Evolutionary conservation across 768 basidiomycete genomes (phyloP), one percentile per base, ranked within the genome.

Genomic region (Hygrocybe coccinea): DNA sequence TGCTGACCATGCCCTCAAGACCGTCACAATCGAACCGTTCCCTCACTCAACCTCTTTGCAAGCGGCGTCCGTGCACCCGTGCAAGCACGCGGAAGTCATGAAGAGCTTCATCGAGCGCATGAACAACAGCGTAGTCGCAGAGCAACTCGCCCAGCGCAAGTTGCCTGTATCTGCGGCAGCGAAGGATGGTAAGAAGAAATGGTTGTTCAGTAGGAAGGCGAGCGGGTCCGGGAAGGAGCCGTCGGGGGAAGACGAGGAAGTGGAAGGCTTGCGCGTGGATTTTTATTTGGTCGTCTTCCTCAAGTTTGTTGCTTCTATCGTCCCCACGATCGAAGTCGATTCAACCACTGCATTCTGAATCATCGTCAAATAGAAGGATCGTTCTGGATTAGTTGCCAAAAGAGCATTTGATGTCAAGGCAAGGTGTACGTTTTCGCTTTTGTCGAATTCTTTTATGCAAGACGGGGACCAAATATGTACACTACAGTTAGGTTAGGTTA

Each of bases 71-170:
- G 95, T 99, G 10, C 95, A 99, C 69, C 95, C 95, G 2, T 99
- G 95, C 82, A 97, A 97, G 67, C 95, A 99, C 70, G 90, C 94
- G 1, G 91, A 87, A 69, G 97, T 99, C 56, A 99, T 99, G 97
- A 97, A 97, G 82, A 98, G 97, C 70, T 92, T 98, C 58, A 97
- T 98, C 67, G 95, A 98, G 70, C 83, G 95, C 55, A 97, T 98
- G 94, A 97, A 98, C 72, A 83, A 82, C 61, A 85, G 85, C 58
- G 87, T 93, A 24, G 79, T 88, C 53, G 90, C 86, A 57, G 86
- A 90, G 67, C 90, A 93, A 69, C 79, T 90, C 17, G 84, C 85
- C 14, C 79, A 82, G 57, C 81, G 81, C 59, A 84, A 83, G 63
- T 65, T 70, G 25, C 68, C 74, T 1, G 57, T 52, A 5, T 46